Evolutionary conservation across 805 yeast genomes (phyloP).

Genomic region (Myxozyma neotropica): DNA sequence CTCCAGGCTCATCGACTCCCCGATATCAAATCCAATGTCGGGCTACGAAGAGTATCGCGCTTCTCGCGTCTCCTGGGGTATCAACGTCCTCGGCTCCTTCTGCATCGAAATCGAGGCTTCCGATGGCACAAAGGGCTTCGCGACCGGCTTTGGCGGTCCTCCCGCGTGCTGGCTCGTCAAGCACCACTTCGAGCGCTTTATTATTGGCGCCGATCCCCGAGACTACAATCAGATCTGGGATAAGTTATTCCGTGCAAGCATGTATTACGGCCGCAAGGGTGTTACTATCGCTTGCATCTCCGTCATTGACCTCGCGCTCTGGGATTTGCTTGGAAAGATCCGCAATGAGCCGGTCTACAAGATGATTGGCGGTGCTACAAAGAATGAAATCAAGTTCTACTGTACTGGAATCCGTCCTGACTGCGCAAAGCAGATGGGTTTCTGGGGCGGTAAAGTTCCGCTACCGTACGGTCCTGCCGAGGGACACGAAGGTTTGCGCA

Average conservation of each 20-base stretch:
- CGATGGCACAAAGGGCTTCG: slow-evolving; percentile 55
- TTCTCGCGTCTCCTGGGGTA: slow-evolving; percentile 54
- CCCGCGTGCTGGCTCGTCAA: slow-evolving; percentile 54
- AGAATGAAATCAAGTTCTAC: slow-evolving; percentile 51
- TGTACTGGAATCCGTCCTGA: slow-evolving; percentile 54
- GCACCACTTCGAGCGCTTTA: slow-evolving; percentile 51
- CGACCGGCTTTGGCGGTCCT: slow-evolving; percentile 58
- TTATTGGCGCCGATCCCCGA: slow-evolving; percentile 53
- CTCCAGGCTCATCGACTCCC: slow-evolving; percentile 47
- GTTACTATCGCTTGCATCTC: slow-evolving; percentile 52
- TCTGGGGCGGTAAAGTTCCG: slow-evolving; percentile 59
- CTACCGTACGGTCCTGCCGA: slow-evolving; percentile 56
- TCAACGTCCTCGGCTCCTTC: slow-evolving; percentile 55
- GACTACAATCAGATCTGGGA: slow-evolving; percentile 52
- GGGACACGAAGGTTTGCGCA: slow-evolving; percentile 51
- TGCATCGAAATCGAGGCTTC: slow-evolving; percentile 53
- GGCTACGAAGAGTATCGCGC: slow-evolving; percentile 50
- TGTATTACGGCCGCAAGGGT: slow-evolving; percentile 57
- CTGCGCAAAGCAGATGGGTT: slow-evolving; percentile 54
- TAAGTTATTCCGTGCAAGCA: slow-evolving; percentile 52
- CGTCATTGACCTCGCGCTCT: slow-evolving; percentile 53
- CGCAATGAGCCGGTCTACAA: slow-evolving; percentile 56
- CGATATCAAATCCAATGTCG: slow-evolving; percentile 55
- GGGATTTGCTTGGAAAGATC: slow-evolving; percentile 55
- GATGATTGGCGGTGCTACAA: slow-evolving; percentile 55